Evolutionary conservation across 768 basidiomycete genomes (phyloP), one percentile per base, ranked within the genome.

Genomic region (Termitomyces sp.): DNA sequence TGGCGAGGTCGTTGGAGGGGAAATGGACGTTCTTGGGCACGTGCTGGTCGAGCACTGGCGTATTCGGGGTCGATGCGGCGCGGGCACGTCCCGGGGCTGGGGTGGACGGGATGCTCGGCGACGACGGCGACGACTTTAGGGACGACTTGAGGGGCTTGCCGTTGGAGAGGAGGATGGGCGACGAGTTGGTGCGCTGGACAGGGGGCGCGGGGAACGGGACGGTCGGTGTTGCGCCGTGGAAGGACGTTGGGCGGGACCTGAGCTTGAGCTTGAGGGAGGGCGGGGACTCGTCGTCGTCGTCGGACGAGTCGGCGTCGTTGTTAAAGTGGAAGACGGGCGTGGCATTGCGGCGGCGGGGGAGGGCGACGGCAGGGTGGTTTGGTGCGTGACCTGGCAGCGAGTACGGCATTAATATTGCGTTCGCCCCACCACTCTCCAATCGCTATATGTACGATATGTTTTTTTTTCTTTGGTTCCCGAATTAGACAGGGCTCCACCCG

Each of bases 121-220:
- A 69, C 11, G 82, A 82, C 8, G 75, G 75, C 34, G 80, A 81
- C 5, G 72, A 73, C 69, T 96, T 97, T 64, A 97, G 82, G 1
- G 91, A 89, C 0, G 89, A 81, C 66, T 92, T 92, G 71, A 97
- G 86, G 4, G 92, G 89, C 66, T 92, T 92, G 43, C 94, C 93
- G 56, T 87, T 92, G 19, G 82, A 75, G 34, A 86, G 80, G 23
- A 85, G 68, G 53, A 86, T 76, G 14, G 77, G 63, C 59, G 71
- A 49, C 56, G 78, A 62, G 59, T 74, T 31, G 53, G 79, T 70
- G 61, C 78, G 64, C 55, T 70, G 58, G 67, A 79, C 44, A 63
- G 42, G 66, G 77, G 57, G 66, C 29, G 29, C 29, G 50, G 42
- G 63, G 66, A n/a, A 63, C 54, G 54, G 60, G 56, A 52, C 0